Evolutionary conservation across 495 filamentous ascomycete species (phyloP).

Genomic region (Viridothelium virens): DNA sequence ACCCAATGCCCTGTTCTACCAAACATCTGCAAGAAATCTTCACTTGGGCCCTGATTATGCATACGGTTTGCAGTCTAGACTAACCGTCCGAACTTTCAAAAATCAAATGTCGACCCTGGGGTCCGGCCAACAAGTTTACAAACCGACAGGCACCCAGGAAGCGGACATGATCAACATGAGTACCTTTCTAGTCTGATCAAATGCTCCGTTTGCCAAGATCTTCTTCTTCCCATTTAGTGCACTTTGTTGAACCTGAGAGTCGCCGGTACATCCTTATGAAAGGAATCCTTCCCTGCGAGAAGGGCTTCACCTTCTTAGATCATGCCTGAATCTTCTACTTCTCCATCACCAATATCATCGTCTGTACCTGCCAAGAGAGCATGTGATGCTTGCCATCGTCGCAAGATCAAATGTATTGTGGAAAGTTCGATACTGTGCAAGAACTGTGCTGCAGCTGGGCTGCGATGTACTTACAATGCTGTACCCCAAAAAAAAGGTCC

Average conservation of each 20-base stretch:
- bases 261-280: background rate
- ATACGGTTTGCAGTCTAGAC: conserved; percentile 3
- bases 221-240: background rate
- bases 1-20: background rate
- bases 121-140: background rate
- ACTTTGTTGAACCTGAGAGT: background rate
- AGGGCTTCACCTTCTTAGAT: background rate
- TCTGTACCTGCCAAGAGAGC: conserved; percentile 48
- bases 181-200: background rate
- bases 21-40: background rate
- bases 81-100: background rate
- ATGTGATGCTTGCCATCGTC: conserved; percentile 75
- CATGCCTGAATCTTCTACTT: conserved; percentile 8
- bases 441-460: conserved; percentile 58
- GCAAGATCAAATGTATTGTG: conserved; percentile 65
- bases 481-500: conserved; percentile 81
- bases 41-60: background rate
- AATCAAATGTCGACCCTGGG: background rate
- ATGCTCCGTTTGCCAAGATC: background rate
- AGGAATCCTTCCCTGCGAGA: background rate
- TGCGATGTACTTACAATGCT: conserved; percentile 73
- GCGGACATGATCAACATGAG: background rate
- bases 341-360: conserved; percentile 4
- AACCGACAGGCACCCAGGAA: background rate
- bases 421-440: conserved; percentile 63